Evolutionary conservation across 257 asterid species (phyloP).

Genomic region (Jaltomata sinuosa): DNA sequence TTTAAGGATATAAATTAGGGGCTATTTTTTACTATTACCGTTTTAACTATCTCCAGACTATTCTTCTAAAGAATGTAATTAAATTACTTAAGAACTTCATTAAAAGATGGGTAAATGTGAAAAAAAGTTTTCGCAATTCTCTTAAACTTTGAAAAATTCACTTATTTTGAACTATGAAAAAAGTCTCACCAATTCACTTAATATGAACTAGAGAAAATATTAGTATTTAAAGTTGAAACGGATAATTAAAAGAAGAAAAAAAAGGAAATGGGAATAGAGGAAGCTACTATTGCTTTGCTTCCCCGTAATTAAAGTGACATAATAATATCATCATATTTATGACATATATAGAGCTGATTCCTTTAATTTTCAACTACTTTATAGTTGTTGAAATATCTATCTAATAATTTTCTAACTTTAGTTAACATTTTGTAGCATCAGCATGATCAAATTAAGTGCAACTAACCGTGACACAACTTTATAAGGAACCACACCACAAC

Average conservation of each 20-base stretch:
- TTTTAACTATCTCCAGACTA: too few relatives aligned
- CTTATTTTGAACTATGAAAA: too few relatives aligned
- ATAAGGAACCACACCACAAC: neutral
- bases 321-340: neutral
- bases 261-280: neutral
- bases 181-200: too few relatives aligned
- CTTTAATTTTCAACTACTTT: neutral
- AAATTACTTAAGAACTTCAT: too few relatives aligned
- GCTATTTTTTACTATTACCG: too few relatives aligned
- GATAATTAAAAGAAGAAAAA: neutral
- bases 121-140: too few relatives aligned
- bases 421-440: neutral
- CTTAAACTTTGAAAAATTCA: too few relatives aligned
- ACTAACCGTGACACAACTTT: neutral
- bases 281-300: neutral
- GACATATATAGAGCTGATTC: neutral
- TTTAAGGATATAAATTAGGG: too few relatives aligned
- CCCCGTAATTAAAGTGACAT: neutral
- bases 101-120: too few relatives aligned
- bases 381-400: neutral
- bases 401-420: neutral
- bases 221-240: neutral
- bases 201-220: too few relatives aligned
- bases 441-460: neutral
- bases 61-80: too few relatives aligned